Base-by-base conservation (phyloP, 2,329 filamentous ascomycete genomes). In the Neurospora sp. region DNA sequence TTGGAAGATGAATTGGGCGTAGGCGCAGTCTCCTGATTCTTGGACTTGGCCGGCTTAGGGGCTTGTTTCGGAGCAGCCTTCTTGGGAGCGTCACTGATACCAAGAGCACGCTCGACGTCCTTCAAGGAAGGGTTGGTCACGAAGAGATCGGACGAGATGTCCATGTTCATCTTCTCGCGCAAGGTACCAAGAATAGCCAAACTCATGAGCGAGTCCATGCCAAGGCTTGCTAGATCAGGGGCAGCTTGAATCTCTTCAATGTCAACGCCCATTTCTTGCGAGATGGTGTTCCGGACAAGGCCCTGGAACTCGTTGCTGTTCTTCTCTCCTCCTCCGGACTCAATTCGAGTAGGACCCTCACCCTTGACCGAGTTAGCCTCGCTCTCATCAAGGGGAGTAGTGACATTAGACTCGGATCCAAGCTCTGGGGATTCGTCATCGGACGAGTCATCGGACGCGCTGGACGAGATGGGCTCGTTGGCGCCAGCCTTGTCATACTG, bases 221-320 rank as follows among this genome's bases (percentile, higher is more conserved):
- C 86, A 13, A 88, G 79, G 2, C 84, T 83, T n/a, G 84, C 83
- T 69, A 88, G 80, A 73, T 87, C 84, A 0, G 84, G 83, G 0
- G 84, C 84, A 28, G 84, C 84, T 3, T 85, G 78, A 38, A 88
- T 82, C 74, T 92, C 89, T 38, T 89, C 86, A 11, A 90, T 82
- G 33, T 89, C 86, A n/a, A 92, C 87, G 70, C 89, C 89, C 85
- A 92, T 91, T 78, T 92, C 90, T 43, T 85, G 83, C n/a, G 89
- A 87, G 72, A 92, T 88, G 70, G 89, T 91, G 69, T 86, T 84
- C 78, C 90, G 88, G 66, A 91, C 84, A 74, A 85, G 78, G 76
- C 82, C 75, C 80, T 84, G 80, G 43, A 86, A 76, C 76, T 83
- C 81, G 73, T 82, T 78, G 66, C 80, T 77, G 8, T 19, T 66